Conservation (phyloP, 2,329 filamentous ascomycete species). For the Paracorniculantispora psalliotae region DNA sequence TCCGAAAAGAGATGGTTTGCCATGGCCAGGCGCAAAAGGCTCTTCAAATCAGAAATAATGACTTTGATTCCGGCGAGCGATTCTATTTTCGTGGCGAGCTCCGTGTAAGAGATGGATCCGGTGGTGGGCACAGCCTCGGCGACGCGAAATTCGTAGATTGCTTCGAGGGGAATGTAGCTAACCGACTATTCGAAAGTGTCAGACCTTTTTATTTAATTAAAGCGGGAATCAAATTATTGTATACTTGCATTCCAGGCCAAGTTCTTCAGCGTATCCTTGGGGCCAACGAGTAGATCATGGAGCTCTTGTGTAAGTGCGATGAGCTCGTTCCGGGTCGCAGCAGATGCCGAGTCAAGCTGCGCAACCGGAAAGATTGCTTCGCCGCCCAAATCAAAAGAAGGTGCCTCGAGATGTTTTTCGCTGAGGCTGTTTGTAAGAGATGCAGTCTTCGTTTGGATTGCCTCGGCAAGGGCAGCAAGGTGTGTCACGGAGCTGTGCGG, state of each 20-base stretch:
- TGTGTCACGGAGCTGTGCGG: slow-evolving; percentile 14
- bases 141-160: slow-evolving; percentile 28
- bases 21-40: slow-evolving; percentile 35
- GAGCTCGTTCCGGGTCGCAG: slow-evolving; percentile 17
- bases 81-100: slow-evolving; percentile 25
- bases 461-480: slow-evolving; percentile 16
- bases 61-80: slow-evolving; percentile 34
- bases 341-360: background rate
- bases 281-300: slow-evolving; percentile 19
- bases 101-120: slow-evolving; percentile 24
- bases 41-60: slow-evolving; percentile 25
- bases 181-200: slow-evolving; percentile 17
- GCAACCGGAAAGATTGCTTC: slow-evolving; percentile 18
- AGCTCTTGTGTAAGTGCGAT: slow-evolving; percentile 20
- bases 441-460: slow-evolving; percentile 19
- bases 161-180: slow-evolving; percentile 26
- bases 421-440: slow-evolving; percentile 16
- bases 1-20: slow-evolving; percentile 36
- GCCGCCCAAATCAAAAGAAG: slow-evolving; percentile 18
- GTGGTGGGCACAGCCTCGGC: slow-evolving; percentile 25
- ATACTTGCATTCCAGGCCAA: slow-evolving; percentile 10
- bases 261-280: slow-evolving; percentile 16
- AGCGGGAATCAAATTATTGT: no score
- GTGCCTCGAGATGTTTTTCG: slow-evolving; percentile 18
- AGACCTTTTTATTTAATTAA: background rate